These are phyloP conservation scores for Aspergillus tanneri DNA, from an alignment of 2,329 filamentous ascomycete species.

Conservation along the genomic window DNA sequence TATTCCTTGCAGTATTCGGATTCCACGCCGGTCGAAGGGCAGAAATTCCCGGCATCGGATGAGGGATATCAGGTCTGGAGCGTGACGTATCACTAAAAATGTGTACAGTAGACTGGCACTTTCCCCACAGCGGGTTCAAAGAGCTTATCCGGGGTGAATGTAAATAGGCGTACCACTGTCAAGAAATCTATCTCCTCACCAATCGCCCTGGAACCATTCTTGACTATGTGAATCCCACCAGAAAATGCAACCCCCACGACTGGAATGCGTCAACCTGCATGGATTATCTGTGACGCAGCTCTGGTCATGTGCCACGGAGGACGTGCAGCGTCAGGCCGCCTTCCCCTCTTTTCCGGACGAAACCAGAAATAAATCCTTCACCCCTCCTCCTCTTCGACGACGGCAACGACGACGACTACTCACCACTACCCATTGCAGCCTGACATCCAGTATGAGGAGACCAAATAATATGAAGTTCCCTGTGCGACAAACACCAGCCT, in stretches of 20 bases:
- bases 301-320: no score
- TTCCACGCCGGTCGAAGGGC: conserved; percentile 3
- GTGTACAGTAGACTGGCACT: background rate
- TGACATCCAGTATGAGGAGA: background rate
- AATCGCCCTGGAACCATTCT: background rate
- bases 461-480: conserved; percentile 1
- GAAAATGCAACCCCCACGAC: no score
- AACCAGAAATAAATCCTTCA: background rate
- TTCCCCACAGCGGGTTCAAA: background rate
- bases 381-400: background rate
- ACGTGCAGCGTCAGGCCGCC: background rate
- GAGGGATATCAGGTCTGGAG: conserved; percentile 33
- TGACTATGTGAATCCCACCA: background rate
- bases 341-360: background rate
- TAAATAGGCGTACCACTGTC: no score
- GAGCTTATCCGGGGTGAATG: no score
- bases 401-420: background rate
- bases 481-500: conserved; percentile 4
- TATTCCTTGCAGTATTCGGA: conserved; percentile 33
- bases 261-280: background rate
- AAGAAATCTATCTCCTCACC: no score
- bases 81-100: conserved; percentile 32
- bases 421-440: conserved; percentile 1
- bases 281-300: background rate
- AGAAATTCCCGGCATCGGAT: background rate